phyloP scores from a whole-genome alignment of 305 asterid genomes.

The Solanum chacoense region DNA sequence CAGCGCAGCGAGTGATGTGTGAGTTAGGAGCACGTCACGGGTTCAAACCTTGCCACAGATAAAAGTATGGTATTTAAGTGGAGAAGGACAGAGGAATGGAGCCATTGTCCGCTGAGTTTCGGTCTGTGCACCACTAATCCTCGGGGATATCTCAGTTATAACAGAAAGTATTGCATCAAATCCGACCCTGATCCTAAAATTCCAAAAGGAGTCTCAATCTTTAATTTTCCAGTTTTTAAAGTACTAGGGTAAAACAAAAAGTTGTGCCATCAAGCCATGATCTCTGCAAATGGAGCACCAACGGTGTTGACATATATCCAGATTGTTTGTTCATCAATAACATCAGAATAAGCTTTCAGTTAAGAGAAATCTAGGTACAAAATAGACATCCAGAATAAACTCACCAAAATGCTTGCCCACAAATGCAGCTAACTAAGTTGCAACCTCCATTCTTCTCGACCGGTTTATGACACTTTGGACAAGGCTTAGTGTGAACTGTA shows the following conservation, averaged over 20 bases:
- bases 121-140: background rate
- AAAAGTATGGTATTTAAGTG: background rate
- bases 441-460: slow-evolving; percentile 97
- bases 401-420: slow-evolving; percentile 94
- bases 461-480: slow-evolving; percentile 92
- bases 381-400: slow-evolving; percentile 1
- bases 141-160: background rate
- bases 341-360: background rate
- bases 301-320: background rate
- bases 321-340: background rate
- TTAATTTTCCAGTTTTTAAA: background rate
- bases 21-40: background rate
- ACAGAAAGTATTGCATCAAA: background rate
- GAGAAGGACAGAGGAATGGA: background rate
- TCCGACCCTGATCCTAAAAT: background rate
- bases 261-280: background rate
- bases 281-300: background rate
- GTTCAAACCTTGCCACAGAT: background rate
- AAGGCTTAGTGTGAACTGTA: slow-evolving; percentile 72
- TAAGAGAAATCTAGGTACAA: background rate
- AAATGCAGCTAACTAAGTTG: slow-evolving; percentile 75
- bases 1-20: background rate
- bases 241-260: background rate
- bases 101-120: background rate
- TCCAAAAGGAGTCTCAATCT: background rate